Conservation (phyloP, 1,284 basidiomycete genomes). For the Tilletia caries region DNA sequence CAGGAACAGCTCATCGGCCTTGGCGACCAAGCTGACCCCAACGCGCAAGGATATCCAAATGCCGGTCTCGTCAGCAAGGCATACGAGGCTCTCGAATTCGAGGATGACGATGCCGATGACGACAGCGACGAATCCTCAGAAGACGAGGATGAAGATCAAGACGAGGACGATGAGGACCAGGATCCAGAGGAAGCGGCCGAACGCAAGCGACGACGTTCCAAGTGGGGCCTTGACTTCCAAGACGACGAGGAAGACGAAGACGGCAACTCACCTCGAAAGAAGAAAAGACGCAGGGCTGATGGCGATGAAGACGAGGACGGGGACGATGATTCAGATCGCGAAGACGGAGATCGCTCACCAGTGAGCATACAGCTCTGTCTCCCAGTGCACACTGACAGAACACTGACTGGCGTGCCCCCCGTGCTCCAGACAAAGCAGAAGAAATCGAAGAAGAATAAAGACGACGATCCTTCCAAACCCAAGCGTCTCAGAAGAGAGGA, state of each 20-base stretch:
- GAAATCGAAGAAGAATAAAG: conserved; percentile 45
- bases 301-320: conserved; percentile 32
- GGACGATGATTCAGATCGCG: not conserved
- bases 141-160: conserved; percentile 39
- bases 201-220: conserved; percentile 59
- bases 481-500: conserved; percentile 3
- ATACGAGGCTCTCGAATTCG: conserved; percentile 39
- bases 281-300: conserved; percentile 59
- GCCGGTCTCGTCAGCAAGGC: conserved; percentile 36
- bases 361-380: too few relatives aligned
- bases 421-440: conserved; percentile 5
- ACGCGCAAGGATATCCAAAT: not conserved
- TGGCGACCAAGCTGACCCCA: not conserved
- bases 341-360: not conserved
- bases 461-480: conserved; percentile 47
- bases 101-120: conserved; percentile 57
- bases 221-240: conserved; percentile 40
- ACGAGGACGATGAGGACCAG: conserved; percentile 48
- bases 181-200: conserved; percentile 54
- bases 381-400: too few relatives aligned
- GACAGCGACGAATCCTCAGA: conserved; percentile 61
- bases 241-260: conserved; percentile 28
- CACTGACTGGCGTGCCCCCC: not conserved
- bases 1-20: conserved; percentile 24
- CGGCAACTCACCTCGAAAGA: conserved; percentile 29